phyloP scores from a whole-genome alignment of 179 eudicot genomes.

The Vitellaria paradoxa region DNA sequence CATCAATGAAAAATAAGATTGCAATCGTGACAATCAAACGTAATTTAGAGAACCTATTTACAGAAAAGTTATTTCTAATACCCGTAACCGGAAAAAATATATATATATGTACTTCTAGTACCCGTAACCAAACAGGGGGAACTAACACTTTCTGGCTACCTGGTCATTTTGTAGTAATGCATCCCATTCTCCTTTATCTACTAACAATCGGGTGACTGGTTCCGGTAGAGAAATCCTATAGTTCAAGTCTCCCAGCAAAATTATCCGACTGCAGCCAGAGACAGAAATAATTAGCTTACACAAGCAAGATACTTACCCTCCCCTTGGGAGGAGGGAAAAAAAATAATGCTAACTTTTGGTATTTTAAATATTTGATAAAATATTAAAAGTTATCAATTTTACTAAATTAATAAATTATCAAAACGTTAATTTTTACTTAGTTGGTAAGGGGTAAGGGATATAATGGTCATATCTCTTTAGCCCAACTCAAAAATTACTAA shows the following conservation, averaged over 20 bases:
- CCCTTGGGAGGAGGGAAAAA: too few species aligned
- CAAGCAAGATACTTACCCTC: not conserved
- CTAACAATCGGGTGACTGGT: conserved; percentile 24
- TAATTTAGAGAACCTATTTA: not conserved
- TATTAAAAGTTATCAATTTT: too few species aligned
- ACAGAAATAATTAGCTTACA: not conserved
- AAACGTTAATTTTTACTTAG: too few species aligned
- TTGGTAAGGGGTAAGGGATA: too few species aligned
- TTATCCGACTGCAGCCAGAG: conserved; percentile 23
- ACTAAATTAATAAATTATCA: too few species aligned
- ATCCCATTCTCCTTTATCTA: conserved; percentile 29
- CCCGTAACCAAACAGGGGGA: not conserved
- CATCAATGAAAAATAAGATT: too few species aligned
- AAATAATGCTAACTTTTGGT: too few species aligned
- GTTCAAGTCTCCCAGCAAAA: conserved; percentile 43
- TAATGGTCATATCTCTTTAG: too few species aligned
- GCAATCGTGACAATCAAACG: too few species aligned
- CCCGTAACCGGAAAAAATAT: not conserved
- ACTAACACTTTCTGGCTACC: conserved; percentile 19
- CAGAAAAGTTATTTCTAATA: not conserved
- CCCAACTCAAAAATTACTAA: too few species aligned
- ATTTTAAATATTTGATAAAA: too few species aligned
- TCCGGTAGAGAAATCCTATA: conserved; percentile 38
- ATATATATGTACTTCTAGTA: not conserved
- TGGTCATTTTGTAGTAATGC: conserved; percentile 40